Percentiles rank a stretch among this genome's conserved stretches.
Evolutionary conservation across 352 stramenopile species (phyloP).

Genomic region (Phytophthora syringae): DNA sequence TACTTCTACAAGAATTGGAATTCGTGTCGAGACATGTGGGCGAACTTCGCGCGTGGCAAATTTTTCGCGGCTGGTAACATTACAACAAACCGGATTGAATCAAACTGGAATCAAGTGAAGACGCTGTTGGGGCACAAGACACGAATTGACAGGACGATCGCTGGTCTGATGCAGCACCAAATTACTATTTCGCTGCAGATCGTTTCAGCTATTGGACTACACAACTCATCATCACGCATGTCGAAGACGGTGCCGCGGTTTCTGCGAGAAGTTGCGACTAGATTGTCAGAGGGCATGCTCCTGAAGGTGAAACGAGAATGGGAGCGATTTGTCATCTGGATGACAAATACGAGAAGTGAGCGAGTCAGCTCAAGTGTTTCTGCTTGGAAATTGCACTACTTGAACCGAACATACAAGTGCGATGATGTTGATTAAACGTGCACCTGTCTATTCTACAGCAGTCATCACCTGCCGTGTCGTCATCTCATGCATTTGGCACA

Average conservation of each 20-base stretch:
- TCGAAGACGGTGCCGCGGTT: neutral
- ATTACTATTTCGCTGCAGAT: slow-evolving; percentile 14
- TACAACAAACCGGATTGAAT: slow-evolving; percentile 31
- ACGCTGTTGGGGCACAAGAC: slow-evolving; percentile 12
- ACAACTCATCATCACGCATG: slow-evolving; percentile 2
- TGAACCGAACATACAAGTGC: neutral
- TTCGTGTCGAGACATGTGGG: slow-evolving; percentile 23
- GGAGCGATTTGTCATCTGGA: slow-evolving; percentile 27
- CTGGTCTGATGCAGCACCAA: slow-evolving; percentile 7
- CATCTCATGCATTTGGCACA: slow-evolving; percentile 1
- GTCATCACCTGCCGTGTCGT: slow-evolving; percentile 1
- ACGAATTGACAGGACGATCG: slow-evolving; percentile 10
- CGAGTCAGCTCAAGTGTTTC: slow-evolving; percentile 22
- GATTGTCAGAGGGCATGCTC: neutral
- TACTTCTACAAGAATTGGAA: slow-evolving; percentile 34
- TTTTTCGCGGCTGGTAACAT: slow-evolving; percentile 28
- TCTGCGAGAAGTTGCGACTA: neutral
- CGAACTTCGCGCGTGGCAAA: slow-evolving; percentile 3
- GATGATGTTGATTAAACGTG: slow-evolving; percentile 9
- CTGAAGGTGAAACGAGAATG: slow-evolving; percentile 18
- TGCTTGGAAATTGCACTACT: slow-evolving; percentile 9
- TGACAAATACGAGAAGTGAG: slow-evolving; percentile 24
- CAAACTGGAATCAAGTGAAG: slow-evolving; percentile 36
- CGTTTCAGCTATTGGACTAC: slow-evolving; percentile 1
- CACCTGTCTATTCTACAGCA: slow-evolving; percentile 7